Base-by-base conservation (phyloP, 1,139 yeast species). In the Lodderomyces theae region DNA sequence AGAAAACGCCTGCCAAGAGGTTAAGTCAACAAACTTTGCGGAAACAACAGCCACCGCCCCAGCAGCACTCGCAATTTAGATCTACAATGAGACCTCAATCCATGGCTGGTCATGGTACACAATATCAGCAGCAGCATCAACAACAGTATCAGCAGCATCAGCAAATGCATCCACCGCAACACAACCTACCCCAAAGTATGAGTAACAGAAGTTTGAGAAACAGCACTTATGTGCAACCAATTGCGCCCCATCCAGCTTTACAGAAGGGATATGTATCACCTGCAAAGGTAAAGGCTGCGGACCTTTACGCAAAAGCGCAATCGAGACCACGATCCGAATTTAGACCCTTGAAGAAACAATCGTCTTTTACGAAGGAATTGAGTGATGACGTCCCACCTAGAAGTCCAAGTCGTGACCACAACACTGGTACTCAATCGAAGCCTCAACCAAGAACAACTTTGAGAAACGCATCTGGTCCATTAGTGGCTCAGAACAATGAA, bases 361-460 rank as follows among this genome's bases (percentile, higher is more conserved):
- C 88, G 0, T 80, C 86, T 18, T 82, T 76, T 52, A 77, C 72
- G 42, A 79, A 74, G 52, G 61, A 54, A 15, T 52, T 36, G 7
- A 82, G 79, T 32, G 73, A 65, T 9, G 72, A 61, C 36, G 61
- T 28, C n/a, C 36, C 53, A 34, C 39, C 49, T 6, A 37, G 44
- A 33, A 38, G 39, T 21, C 42, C 46, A 22, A 35, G 35, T 18
- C 38, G 48, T 34, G 31, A 16, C 5, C 18, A 15, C 7, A 13
- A 13, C 10, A 19, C 19, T 11, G 16, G 5, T 9, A 7, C 15
- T 4, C 22, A n/a, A 24, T 4, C 15, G 28, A 24, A 34, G 7
- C 37, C 22, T 5, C 40, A 33, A 11, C 33, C 21, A 11, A 40
- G 49, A 34, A 43, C 43, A 9, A 44, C 49, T n/a, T 41, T 46